phyloP scores from a whole-genome alignment of 305 asterid genomes.

The Fraxinus dipetala region DNA sequence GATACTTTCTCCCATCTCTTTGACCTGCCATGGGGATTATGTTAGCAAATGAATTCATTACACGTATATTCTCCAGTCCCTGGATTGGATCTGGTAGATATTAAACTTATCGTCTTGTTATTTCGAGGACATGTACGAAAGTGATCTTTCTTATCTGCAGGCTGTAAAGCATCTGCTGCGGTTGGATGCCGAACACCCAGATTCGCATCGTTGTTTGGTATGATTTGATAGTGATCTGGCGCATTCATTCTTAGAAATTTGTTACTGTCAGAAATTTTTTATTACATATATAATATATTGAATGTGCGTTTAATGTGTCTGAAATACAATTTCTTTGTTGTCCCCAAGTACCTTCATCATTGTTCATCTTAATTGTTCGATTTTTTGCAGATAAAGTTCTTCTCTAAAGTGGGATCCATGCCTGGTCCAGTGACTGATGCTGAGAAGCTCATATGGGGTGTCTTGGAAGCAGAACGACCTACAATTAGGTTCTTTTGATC shows the following conservation, averaged over 20 bases:
- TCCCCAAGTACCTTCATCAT: background rate
- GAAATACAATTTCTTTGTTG: background rate
- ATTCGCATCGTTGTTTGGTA: slow-evolving; percentile 94
- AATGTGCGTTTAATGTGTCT: background rate
- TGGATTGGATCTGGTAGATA: background rate
- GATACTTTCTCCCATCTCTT: slow-evolving; percentile 12
- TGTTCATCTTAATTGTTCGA: slow-evolving; percentile 1
- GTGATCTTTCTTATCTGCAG: slow-evolving; percentile 39
- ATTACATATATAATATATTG: background rate
- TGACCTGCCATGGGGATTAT: background rate
- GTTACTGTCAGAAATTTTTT: background rate
- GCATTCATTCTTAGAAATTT: background rate
- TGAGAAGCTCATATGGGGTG: slow-evolving; percentile 78
- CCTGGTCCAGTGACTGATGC: slow-evolving; percentile 67
- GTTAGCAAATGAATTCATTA: background rate
- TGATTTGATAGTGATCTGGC: slow-evolving; percentile 26
- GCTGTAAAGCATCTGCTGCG: slow-evolving; percentile 79
- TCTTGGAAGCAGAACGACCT: slow-evolving; percentile 80
- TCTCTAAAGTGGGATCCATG: slow-evolving; percentile 72
- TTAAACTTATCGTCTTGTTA: slow-evolving; percentile 6
- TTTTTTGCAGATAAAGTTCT: slow-evolving; percentile 70
- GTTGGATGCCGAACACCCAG: slow-evolving; percentile 77
- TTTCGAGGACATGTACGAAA: slow-evolving; percentile 18
- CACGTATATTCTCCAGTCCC: background rate
- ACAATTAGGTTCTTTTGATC: slow-evolving; percentile 57